phyloP scores from a whole-genome alignment of 164 flowering plant species.

The Akebia trifoliata region DNA sequence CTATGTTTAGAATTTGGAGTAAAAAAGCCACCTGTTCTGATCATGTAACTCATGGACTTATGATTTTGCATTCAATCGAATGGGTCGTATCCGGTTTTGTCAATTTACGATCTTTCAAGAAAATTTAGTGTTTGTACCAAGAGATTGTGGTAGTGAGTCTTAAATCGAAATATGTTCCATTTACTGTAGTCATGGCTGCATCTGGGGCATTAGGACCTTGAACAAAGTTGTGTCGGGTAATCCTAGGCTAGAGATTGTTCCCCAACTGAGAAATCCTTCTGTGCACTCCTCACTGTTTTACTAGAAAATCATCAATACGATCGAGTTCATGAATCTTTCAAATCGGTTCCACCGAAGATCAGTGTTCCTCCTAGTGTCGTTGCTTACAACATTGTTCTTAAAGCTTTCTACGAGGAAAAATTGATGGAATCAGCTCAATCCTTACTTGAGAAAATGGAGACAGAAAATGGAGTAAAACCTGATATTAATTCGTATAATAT shows the following conservation, averaged over 20 bases:
- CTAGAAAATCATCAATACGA: slow-evolving; percentile 13
- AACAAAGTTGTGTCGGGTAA: slow-evolving; percentile 30
- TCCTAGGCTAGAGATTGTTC: slow-evolving; percentile 20
- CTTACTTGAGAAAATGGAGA: slow-evolving; percentile 26
- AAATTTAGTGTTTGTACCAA: slow-evolving; percentile 28
- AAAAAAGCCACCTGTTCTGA: slow-evolving; percentile 32
- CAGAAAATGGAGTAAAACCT: slow-evolving; percentile 16
- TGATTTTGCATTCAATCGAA: slow-evolving; percentile 76
- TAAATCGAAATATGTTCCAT: slow-evolving; percentile 29
- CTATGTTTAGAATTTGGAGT: slow-evolving; percentile 53
- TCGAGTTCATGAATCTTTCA: slow-evolving; percentile 13
- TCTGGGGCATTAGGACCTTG: slow-evolving; percentile 63
- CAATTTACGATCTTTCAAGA: slow-evolving; percentile 30
- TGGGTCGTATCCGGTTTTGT: slow-evolving; percentile 66
- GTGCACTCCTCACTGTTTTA: slow-evolving; percentile 22
- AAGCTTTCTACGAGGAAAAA: slow-evolving; percentile 17
- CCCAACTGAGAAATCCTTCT: slow-evolving; percentile 33
- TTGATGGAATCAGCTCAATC: slow-evolving; percentile 14
- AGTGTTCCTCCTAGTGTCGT: slow-evolving; percentile 12
- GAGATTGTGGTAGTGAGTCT: slow-evolving; percentile 24
- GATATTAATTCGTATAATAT: slow-evolving; percentile 27
- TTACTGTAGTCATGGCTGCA: slow-evolving; percentile 67
- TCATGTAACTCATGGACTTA: slow-evolving; percentile 46
- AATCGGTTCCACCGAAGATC: slow-evolving; percentile 10
- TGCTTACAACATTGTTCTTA: slow-evolving; percentile 22